A percentile compares a stretch with the other conserved stretches of the same genome.
Conservation (phyloP, 441 rosid species). For the Pelargonium myrrhifolium region DNA sequence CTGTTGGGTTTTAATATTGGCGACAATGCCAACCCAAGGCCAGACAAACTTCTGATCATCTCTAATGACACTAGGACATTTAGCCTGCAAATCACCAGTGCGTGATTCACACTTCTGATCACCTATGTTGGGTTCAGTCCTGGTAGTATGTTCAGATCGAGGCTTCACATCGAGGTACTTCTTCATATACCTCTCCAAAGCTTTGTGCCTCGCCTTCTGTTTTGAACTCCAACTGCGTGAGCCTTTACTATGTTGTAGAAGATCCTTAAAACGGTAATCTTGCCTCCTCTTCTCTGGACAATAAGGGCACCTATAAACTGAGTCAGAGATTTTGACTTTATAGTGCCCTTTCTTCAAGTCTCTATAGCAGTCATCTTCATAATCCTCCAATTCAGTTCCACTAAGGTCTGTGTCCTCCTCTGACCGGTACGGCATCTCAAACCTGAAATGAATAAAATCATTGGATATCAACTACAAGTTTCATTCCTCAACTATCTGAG, state of each 20-base stretch:
- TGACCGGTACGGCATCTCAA: constrained; percentile 14
- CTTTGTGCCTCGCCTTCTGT: constrained; percentile 72
- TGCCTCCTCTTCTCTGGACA: constrained; percentile 66
- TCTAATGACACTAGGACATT: constrained; percentile 20
- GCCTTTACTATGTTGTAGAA: constrained; percentile 86
- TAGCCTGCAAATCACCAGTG: constrained; percentile 13
- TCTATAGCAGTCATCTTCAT: constrained; percentile 42
- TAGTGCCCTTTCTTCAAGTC: constrained; percentile 58
- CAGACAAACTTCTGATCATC: constrained; percentile 61
- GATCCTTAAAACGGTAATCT: constrained; percentile 54
- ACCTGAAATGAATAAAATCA: background rate
- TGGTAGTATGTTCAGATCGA: background rate
- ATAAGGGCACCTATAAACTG: constrained; percentile 62
- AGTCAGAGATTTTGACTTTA: constrained; percentile 42
- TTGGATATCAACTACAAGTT: background rate
- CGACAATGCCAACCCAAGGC: constrained; percentile 87
- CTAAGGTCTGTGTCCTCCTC: constrained; percentile 38
- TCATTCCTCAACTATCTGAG: background rate
- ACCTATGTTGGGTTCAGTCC: too few relatives aligned
- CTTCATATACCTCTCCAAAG: constrained; percentile 58
- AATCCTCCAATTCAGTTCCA: constrained; percentile 32
- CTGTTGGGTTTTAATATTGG: constrained; percentile 58
- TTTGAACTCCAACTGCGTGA: constrained; percentile 57
- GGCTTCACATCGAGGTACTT: constrained; percentile 41
- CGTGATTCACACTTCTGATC: too few relatives aligned